Base-by-base conservation (phyloP, 1,284 basidiomycete species). In the Athelia psychrophila region DNA sequence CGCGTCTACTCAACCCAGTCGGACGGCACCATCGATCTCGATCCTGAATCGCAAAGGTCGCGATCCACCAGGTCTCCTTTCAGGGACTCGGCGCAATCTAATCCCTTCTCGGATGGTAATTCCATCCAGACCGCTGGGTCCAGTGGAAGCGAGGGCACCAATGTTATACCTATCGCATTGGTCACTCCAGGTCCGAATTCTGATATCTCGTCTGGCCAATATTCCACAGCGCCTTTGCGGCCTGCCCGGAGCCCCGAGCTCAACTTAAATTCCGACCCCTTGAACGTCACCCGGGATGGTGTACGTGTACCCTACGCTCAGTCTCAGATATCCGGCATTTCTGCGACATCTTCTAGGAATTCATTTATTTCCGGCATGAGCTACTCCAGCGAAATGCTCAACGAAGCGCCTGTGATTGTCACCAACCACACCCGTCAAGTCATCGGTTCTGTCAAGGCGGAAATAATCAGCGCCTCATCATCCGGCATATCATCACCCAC, bases 151-250 rank as follows among this genome's bases (percentile, higher is more conserved):
- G 84, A 87, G 63, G 80, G 80, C 36, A 88, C 89, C 15, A 91
- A 92, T 61, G 89, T 90, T 57, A 92, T 92, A 51, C 89, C 89
- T 54, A 92, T 91, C 57, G 88, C 88, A 3, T 75, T 91, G 49
- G 85, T 91, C 33, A 71, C 85, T n/a, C 79, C 86, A 19, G 79
- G 80, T 18, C 76, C 78, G 9, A 65, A 68, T 33, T 61, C 60
- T 18, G 52, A 51, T 2, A 59, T 67, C 23, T 60, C 66, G 48
- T 54, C 60, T 38, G 67, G 50, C 58, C 61, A 56, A 67, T 60
- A 36, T 36, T 58, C 67, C 35, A 60, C 64, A 5, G 72, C 71
- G 22, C 86, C 85, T 30, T 57, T 71, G 3, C 83, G 86, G 40
- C 88, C 88, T n/a, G 65, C 68, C 47, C 82, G 84, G 49, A 76